A percentile compares a stretch with the other conserved stretches of the same genome.
Evolutionary conservation across 805 yeast species (phyloP).

Genomic region (Ogataea sp.): DNA sequence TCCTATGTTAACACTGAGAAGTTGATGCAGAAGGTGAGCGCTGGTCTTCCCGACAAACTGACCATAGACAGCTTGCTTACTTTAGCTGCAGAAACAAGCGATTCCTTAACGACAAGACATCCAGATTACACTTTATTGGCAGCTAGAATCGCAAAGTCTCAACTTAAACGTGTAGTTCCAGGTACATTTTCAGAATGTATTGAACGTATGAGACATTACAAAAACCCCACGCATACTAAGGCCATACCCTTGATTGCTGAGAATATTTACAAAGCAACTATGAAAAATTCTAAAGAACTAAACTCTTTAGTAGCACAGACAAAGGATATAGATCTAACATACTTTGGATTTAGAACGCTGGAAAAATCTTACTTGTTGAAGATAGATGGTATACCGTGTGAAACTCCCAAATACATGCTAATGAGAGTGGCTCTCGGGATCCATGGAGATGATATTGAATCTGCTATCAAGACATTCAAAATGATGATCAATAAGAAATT

Average conservation of each 20-base stretch:
- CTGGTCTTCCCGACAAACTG: constrained; percentile 42
- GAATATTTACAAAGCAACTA: constrained; percentile 48
- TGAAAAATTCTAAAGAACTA: constrained; percentile 48
- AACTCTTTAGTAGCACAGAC: constrained; percentile 62
- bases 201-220: constrained; percentile 53
- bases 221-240: constrained; percentile 63
- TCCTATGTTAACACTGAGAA: constrained; percentile 37
- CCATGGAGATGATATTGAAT: constrained; percentile 59
- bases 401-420: constrained; percentile 85
- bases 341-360: constrained; percentile 88
- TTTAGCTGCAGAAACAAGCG: constrained; percentile 85
- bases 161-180: constrained; percentile 79
- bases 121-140: constrained; percentile 91
- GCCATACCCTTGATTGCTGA: constrained; percentile 58
- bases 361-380: constrained; percentile 77
- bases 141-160: constrained; percentile 80
- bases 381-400: constrained; percentile 59
- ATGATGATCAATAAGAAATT: constrained; percentile 82
- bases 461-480: constrained; percentile 74
- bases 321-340: constrained; percentile 72
- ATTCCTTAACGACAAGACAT: constrained; percentile 89
- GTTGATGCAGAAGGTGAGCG: constrained; percentile 36
- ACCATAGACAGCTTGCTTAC: constrained; percentile 31
- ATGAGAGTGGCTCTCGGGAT: constrained; percentile 92
- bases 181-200: constrained; percentile 69